Conservation (phyloP, 2,329 filamentous ascomycete species). For the Colletotrichum sublineola region DNA sequence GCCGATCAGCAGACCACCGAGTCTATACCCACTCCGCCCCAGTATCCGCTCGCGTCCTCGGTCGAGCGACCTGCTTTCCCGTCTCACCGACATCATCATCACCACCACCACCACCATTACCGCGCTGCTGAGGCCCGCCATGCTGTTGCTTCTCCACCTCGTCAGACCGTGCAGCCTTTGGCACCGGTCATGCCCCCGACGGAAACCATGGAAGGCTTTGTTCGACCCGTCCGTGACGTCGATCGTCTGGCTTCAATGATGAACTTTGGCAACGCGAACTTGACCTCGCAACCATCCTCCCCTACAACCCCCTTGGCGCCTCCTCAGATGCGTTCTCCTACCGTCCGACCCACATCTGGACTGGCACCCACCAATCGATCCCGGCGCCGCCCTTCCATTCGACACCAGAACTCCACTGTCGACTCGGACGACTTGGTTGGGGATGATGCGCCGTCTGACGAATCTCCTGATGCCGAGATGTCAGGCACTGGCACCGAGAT, state of each 20-base stretch:
- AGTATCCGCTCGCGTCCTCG: slow-evolving; percentile 77
- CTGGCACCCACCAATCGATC: slow-evolving; percentile 67
- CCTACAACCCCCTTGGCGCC: slow-evolving; percentile 86
- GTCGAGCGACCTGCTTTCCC: slow-evolving; percentile 77
- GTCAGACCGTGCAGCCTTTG: slow-evolving; percentile 73
- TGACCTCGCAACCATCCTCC: slow-evolving; percentile 91
- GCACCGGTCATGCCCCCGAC: slow-evolving; percentile 76
- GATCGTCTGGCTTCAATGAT: slow-evolving; percentile 89
- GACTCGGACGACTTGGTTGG: slow-evolving; percentile 89
- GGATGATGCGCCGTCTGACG: slow-evolving; percentile 86
- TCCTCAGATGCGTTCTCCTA: slow-evolving; percentile 70
- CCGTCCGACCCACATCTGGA: slow-evolving; percentile 66
- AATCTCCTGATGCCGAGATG: slow-evolving; percentile 81
- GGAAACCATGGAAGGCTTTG: slow-evolving; percentile 77
- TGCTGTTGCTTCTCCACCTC: slow-evolving; percentile 62
- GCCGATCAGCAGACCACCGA: slow-evolving; percentile 62
- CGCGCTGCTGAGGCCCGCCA: slow-evolving; percentile 65
- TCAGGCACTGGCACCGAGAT: slow-evolving; percentile 81
- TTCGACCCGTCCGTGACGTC: slow-evolving; percentile 83
- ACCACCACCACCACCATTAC: slow-evolving; percentile 66
- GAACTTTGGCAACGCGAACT: slow-evolving; percentile 74
- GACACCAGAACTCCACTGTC: slow-evolving; percentile 90
- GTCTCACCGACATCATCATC: slow-evolving; percentile 57
- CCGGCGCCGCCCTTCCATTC: slow-evolving; percentile 84
- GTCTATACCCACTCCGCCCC: slow-evolving; percentile 68